Evolutionary conservation across 768 basidiomycete genomes (phyloP).

Genomic region (Lenzites betulinus): DNA sequence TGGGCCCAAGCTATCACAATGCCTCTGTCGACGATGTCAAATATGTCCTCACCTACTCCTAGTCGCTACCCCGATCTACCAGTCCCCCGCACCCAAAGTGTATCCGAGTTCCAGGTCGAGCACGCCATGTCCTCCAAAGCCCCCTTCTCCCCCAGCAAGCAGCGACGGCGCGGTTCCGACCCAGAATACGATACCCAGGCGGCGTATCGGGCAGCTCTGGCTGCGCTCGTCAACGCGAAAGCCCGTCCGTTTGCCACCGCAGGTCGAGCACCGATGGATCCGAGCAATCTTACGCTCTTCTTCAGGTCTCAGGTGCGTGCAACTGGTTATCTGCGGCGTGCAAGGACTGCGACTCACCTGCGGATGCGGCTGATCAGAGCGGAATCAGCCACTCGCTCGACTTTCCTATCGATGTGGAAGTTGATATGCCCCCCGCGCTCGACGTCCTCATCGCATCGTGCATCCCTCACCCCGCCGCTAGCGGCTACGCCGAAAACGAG

Average conservation of each 20-base stretch:
- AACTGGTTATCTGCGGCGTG: not conserved
- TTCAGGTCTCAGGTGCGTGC: conserved; percentile 72
- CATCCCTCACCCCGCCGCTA: conserved; percentile 47
- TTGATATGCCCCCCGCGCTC: conserved; percentile 73
- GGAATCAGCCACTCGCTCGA: conserved; percentile 80
- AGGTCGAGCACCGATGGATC: conserved; percentile 72
- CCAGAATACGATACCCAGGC: conserved; percentile 54
- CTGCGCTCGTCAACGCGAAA: conserved; percentile 58
- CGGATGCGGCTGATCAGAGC: conserved; percentile 45
- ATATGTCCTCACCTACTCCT: conserved; percentile 28
- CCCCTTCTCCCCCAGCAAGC: conserved; percentile 19
- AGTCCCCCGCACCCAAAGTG: conserved; percentile 44
- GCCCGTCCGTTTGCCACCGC: conserved; percentile 62
- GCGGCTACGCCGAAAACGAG: conserved; percentile 49
- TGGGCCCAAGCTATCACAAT: conserved; percentile 3
- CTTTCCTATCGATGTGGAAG: conserved; percentile 78
- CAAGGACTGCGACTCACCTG: not conserved
- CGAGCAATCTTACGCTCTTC: conserved; percentile 67
- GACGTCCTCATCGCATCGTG: conserved; percentile 79
- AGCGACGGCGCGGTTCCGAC: conserved; percentile 31
- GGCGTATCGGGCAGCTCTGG: conserved; percentile 55
- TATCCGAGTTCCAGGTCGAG: conserved; percentile 70
- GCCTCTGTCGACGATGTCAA: conserved; percentile 27
- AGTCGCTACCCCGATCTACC: conserved; percentile 45
- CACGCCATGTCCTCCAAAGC: conserved; percentile 25